Evolutionary conservation across 2,329 filamentous ascomycete genomes (phyloP).

Genomic region (Geosmithia morbida): DNA sequence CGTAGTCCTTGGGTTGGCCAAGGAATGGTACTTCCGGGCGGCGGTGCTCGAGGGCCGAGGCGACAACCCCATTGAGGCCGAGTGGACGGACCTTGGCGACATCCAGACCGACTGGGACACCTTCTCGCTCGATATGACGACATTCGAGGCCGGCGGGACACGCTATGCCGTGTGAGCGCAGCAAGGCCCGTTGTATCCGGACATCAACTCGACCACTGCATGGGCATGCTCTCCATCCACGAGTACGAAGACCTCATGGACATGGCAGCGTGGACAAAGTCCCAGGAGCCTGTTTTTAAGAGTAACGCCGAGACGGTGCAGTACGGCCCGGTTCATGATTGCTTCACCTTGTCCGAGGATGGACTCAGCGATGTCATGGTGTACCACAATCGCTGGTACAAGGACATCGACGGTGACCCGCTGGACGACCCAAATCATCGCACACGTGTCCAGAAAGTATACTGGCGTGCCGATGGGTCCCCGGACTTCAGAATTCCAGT

Average conservation of each 20-base stretch:
- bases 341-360: no score
- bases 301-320: slow-evolving; percentile 11
- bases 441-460: slow-evolving; percentile 14
- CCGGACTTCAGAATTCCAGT: slow-evolving; percentile 15
- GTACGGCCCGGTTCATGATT: slow-evolving; percentile 11
- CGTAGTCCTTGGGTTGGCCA: slow-evolving; percentile 17
- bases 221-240: no score
- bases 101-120: slow-evolving; percentile 14
- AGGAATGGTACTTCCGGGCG: slow-evolving; percentile 8
- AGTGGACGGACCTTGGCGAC: slow-evolving; percentile 13
- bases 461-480: slow-evolving; percentile 13
- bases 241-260: slow-evolving; percentile 6
- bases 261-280: slow-evolving; percentile 10
- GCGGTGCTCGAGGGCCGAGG: slow-evolving; percentile 14
- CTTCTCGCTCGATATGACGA: slow-evolving; percentile 14
- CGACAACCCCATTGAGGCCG: slow-evolving; percentile 10
- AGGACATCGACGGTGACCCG: slow-evolving; percentile 5
- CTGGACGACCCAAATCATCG: slow-evolving; percentile 10
- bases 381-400: no score
- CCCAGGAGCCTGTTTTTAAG: slow-evolving; percentile 9
- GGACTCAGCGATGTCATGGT: no score
- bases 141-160: slow-evolving; percentile 11
- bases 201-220: slow-evolving; percentile 2
- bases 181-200: slow-evolving; percentile 10
- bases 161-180: slow-evolving; percentile 16